A percentile compares a stretch with the other conserved stretches of the same genome.
Conservation (phyloP, 1,284 basidiomycete genomes). For the Tilletia walkeri region DNA sequence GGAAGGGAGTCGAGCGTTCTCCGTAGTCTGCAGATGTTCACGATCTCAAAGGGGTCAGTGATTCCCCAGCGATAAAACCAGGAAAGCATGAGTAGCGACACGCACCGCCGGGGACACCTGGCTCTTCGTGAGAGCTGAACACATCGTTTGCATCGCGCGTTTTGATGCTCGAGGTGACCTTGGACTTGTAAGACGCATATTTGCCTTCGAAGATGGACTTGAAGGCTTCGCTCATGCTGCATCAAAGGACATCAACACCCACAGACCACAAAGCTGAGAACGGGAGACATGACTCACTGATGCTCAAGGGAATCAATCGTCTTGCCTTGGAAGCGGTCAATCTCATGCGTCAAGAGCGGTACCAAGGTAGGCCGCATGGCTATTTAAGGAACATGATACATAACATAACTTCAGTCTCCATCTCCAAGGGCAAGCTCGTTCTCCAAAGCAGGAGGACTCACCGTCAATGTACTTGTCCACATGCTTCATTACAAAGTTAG, state of each 20-base stretch:
- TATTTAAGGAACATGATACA: not conserved
- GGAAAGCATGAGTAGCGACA: not conserved
- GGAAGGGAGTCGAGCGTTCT: slow-evolving; percentile 7
- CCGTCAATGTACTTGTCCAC: slow-evolving; percentile 21
- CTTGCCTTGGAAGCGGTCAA: slow-evolving; percentile 19
- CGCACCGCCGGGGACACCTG: not conserved
- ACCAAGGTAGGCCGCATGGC: slow-evolving; percentile 18
- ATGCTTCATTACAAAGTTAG: slow-evolving; percentile 19
- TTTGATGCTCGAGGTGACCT: slow-evolving; percentile 4
- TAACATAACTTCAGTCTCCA: too few species aligned
- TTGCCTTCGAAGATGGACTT: slow-evolving; percentile 19
- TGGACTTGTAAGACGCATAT: slow-evolving; percentile 9
- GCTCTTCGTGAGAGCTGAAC: slow-evolving; percentile 12
- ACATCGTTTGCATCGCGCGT: slow-evolving; percentile 8
- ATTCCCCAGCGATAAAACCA: not conserved
- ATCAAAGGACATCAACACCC: not conserved
- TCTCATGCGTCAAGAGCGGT: slow-evolving; percentile 15
- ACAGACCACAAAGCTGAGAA: too few species aligned
- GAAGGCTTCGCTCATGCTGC: slow-evolving; percentile 18
- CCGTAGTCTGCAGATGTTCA: not conserved
- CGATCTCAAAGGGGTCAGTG: not conserved
- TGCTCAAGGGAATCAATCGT: slow-evolving; percentile 18
- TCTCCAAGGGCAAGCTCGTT: not conserved
- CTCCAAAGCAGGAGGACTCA: slow-evolving; percentile 2
- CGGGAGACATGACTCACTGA: slow-evolving; percentile 1